Conservation (phyloP, 495 filamentous ascomycete species). For the Lichenothelia convexa region DNA sequence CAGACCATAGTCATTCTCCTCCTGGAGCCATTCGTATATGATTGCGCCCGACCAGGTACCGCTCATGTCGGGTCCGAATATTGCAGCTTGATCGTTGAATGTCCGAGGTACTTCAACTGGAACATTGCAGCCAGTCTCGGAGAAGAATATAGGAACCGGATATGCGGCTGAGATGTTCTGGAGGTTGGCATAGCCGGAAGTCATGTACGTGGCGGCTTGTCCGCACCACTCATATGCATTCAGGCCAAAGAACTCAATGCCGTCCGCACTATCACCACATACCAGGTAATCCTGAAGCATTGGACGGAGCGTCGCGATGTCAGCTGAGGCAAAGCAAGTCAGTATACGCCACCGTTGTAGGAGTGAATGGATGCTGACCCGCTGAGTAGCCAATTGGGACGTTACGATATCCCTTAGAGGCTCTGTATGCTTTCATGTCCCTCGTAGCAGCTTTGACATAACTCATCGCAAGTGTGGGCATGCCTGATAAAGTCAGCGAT, state of each 20-base stretch:
- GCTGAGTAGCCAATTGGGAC: conserved; percentile 81
- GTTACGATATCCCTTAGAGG: conserved; percentile 58
- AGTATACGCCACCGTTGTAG: background rate
- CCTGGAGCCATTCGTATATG: conserved; percentile 81
- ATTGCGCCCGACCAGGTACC: conserved; percentile 66
- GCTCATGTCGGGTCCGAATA: conserved; percentile 56
- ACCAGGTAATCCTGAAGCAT: conserved; percentile 81
- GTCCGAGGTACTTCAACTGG: conserved; percentile 45
- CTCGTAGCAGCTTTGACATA: conserved; percentile 66
- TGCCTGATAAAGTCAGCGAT: background rate
- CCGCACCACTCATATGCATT: conserved; percentile 87
- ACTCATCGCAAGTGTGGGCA: conserved; percentile 36
- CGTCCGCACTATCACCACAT: conserved; percentile 50
- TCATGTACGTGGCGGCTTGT: conserved; percentile 35
- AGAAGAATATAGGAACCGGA: conserved; percentile 45
- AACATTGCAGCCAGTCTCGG: conserved; percentile 32
- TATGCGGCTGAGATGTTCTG: conserved; percentile 38
- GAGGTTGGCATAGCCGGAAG: conserved; percentile 53
- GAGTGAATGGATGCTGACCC: conserved; percentile 8
- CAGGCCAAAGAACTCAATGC: conserved; percentile 65
- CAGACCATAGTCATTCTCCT: conserved; percentile 69
- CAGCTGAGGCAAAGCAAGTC: conserved; percentile 27
- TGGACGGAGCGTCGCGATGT: conserved; percentile 62
- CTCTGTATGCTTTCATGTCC: conserved; percentile 67
- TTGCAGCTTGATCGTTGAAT: conserved; percentile 60